A percentile compares a stretch with the other conserved stretches of the same genome.
These are phyloP conservation scores for Penicillium sp. DNA, from an alignment of 2,329 filamentous ascomycete genomes.

Conservation along the genomic window DNA sequence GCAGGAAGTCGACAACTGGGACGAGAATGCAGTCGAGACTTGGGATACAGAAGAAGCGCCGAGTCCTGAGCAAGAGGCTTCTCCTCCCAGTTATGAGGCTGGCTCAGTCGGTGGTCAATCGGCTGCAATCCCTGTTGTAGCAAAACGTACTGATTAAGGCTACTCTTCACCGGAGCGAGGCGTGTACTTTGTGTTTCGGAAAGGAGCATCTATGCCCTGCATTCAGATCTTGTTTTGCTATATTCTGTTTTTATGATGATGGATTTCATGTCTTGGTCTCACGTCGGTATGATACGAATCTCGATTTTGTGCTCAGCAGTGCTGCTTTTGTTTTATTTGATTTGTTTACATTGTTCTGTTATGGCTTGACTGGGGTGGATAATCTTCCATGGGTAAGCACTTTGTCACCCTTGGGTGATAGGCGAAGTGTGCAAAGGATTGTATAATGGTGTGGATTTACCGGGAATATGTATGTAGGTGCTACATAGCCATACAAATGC, in stretches of 20 bases:
- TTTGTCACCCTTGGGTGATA: neutral
- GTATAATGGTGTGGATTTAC: neutral
- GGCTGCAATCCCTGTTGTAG: constrained; percentile 21
- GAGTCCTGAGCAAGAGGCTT: constrained; percentile 21
- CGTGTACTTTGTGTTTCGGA: neutral
- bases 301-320: constrained; percentile 8
- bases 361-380: neutral
- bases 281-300: constrained; percentile 18
- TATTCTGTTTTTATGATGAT: constrained; percentile 12
- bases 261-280: constrained; percentile 16
- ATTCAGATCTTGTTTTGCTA: neutral
- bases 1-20: constrained; percentile 88
- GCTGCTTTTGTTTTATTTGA: neutral
- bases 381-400: neutral
- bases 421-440: neutral
- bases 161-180: neutral
- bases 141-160: constrained; percentile 35
- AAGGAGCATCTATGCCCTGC: neutral
- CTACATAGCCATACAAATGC: neutral
- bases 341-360: constrained; percentile 5
- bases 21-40: constrained; percentile 71
- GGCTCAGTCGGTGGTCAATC: constrained; percentile 14
- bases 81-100: constrained; percentile 21
- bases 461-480: neutral
- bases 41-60: constrained; percentile 60